phyloP scores from a whole-genome alignment of 345 rosid species.

The Trapa incisa region DNA sequence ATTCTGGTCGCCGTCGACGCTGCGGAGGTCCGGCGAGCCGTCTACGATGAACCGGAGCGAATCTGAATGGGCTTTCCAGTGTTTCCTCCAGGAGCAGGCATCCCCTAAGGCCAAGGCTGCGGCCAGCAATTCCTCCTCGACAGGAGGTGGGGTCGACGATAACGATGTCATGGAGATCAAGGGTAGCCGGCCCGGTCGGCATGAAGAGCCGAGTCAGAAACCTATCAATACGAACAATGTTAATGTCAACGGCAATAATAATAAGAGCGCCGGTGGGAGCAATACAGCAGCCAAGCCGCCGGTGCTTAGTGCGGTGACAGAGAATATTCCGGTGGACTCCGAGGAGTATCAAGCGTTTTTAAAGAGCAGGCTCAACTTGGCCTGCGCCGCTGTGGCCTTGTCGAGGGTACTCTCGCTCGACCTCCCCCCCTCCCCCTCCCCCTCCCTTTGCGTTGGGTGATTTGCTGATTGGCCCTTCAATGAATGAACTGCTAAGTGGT shows the following conservation, averaged over 20 bases:
- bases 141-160: conserved; percentile 13
- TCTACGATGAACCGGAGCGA: conserved; percentile 38
- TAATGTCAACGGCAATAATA: neutral
- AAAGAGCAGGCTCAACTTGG: conserved; percentile 46
- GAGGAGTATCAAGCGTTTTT: conserved; percentile 46
- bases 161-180: conserved; percentile 24
- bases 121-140: conserved; percentile 5
- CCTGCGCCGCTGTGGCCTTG: conserved; percentile 63
- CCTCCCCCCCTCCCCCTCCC: neutral
- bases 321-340: conserved; percentile 17
- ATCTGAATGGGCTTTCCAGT: conserved; percentile 77
- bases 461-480: no score
- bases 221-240: neutral
- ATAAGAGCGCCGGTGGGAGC: neutral
- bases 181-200: conserved; percentile 3
- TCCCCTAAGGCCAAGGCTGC: conserved; percentile 6
- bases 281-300: neutral
- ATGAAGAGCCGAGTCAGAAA: conserved; percentile 5
- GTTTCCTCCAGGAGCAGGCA: conserved; percentile 39
- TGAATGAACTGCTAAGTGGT: no score
- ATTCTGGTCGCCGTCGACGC: conserved; percentile 23
- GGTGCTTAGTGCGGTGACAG: conserved; percentile 6
- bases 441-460: no score
- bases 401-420: conserved; percentile 28
- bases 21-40: neutral